phyloP scores from a whole-genome alignment of 768 basidiomycete species.

The Trametes cubensis region DNA sequence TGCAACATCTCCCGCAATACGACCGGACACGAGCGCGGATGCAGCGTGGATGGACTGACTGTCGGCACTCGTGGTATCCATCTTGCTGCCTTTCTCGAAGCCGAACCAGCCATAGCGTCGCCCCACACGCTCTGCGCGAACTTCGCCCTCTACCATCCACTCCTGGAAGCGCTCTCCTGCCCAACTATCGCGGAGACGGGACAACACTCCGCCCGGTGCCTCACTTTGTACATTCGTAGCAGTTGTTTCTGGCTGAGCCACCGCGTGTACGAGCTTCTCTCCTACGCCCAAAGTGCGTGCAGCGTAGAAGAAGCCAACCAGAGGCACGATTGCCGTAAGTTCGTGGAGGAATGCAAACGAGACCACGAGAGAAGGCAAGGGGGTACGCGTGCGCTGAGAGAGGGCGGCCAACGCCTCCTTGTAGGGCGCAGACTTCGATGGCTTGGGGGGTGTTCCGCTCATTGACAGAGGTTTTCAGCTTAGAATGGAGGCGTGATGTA shows the following conservation, averaged over 20 bases:
- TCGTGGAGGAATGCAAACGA: slow-evolving; percentile 89
- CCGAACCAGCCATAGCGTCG: slow-evolving; percentile 81
- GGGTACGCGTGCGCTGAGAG: slow-evolving; percentile 71
- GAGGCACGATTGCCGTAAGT: slow-evolving; percentile 75
- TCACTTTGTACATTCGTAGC: background rate
- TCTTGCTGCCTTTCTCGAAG: slow-evolving; percentile 51
- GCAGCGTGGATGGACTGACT: slow-evolving; percentile 2
- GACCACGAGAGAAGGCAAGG: slow-evolving; percentile 71
- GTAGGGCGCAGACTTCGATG: slow-evolving; percentile 47
- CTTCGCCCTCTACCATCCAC: slow-evolving; percentile 82
- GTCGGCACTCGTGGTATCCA: background rate
- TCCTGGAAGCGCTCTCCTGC: slow-evolving; percentile 36
- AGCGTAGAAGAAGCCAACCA: slow-evolving; percentile 72
- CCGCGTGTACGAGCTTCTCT: slow-evolving; percentile 54
- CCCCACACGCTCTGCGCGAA: slow-evolving; percentile 71
- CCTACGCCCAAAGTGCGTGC: slow-evolving; percentile 72
- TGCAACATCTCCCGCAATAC: slow-evolving; percentile 74
- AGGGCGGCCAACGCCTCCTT: slow-evolving; percentile 57
- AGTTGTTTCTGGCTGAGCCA: slow-evolving; percentile 3
- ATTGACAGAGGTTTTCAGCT: slow-evolving; percentile 13
- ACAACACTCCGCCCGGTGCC: slow-evolving; percentile 6
- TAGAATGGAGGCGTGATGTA: background rate
- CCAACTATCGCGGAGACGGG: slow-evolving; percentile 39
- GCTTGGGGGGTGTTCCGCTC: slow-evolving; percentile 23
- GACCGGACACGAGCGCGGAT: slow-evolving; percentile 22